These are phyloP conservation scores for Aspergillus egyptiacus DNA, from an alignment of 495 filamentous ascomycete genomes.

Conservation along the genomic window DNA sequence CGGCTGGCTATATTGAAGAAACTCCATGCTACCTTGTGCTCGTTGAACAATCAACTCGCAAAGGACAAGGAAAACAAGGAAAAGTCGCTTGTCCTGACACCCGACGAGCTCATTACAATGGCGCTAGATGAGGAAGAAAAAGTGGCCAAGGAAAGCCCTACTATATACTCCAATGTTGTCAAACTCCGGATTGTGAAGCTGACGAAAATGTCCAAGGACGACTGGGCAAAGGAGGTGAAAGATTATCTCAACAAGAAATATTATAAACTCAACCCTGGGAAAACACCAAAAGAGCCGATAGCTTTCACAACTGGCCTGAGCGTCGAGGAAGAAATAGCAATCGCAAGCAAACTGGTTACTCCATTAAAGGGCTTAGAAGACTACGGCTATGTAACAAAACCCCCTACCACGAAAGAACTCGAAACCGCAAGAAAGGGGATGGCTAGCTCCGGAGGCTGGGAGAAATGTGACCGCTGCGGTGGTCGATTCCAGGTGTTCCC, in stretches of 20 bases:
- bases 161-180: constrained; percentile 75
- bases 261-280: constrained; percentile 32
- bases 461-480: constrained; percentile 81
- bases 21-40: constrained; percentile 66
- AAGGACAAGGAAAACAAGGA: constrained; percentile 49
- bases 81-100: constrained; percentile 53
- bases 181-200: constrained; percentile 69
- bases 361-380: constrained; percentile 52
- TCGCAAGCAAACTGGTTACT: constrained; percentile 55
- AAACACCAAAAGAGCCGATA: constrained; percentile 21
- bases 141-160: constrained; percentile 55
- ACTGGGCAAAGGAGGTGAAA: constrained; percentile 55
- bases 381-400: constrained; percentile 67
- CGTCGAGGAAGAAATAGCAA: constrained; percentile 57
- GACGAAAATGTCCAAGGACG: constrained; percentile 60
- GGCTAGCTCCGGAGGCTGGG: constrained; percentile 63
- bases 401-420: constrained; percentile 57
- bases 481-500: constrained; percentile 90
- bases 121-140: constrained; percentile 83
- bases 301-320: constrained; percentile 62
- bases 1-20: constrained; percentile 63
- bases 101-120: constrained; percentile 66
- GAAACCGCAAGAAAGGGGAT: constrained; percentile 58
- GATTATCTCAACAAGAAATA: constrained; percentile 38
- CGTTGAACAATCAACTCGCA: constrained; percentile 56